A percentile compares a stretch with the other conserved stretches of the same genome.
These are phyloP conservation scores for Aspergillus asperescens DNA, from an alignment of 495 filamentous ascomycete species.

Conservation along the genomic window DNA sequence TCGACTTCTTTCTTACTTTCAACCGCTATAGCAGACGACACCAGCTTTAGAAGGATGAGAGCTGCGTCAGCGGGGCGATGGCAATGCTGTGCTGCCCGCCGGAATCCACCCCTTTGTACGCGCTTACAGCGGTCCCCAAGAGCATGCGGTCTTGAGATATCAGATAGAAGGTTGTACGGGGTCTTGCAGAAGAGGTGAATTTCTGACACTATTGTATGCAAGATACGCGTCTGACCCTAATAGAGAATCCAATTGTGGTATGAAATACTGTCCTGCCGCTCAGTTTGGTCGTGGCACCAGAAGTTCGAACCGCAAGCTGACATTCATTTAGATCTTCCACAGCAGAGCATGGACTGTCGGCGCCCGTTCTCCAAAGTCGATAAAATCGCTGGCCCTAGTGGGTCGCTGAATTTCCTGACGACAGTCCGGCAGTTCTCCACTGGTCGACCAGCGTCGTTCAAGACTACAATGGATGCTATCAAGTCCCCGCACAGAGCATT, in stretches of 20 bases:
- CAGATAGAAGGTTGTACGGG: neutral
- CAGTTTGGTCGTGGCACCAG: neutral
- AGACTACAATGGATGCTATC: constrained; percentile 24
- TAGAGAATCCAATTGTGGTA: constrained; percentile 14
- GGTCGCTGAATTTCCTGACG: neutral
- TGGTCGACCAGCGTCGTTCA: constrained; percentile 14
- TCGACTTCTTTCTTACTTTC: too few relatives aligned
- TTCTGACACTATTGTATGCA: constrained; percentile 2
- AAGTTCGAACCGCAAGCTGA: neutral
- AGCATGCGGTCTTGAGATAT: neutral
- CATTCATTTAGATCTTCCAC: neutral
- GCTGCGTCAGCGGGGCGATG: neutral
- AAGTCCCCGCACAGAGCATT: constrained; percentile 53
- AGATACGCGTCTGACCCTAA: neutral
- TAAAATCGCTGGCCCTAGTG: constrained; percentile 1
- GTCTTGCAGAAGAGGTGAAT: constrained; percentile 15
- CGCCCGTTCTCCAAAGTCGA: neutral
- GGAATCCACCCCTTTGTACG: constrained; percentile 2
- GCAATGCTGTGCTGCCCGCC: constrained; percentile 7
- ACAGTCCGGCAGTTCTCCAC: constrained; percentile 26
- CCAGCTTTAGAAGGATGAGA: constrained; percentile 9
- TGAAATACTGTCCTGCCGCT: neutral
- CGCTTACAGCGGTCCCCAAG: neutral
- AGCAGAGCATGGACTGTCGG: neutral
- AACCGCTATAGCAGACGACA: neutral